These are phyloP conservation scores for Auricularia heimuer DNA, from an alignment of 768 basidiomycete genomes.

Conservation along the genomic window DNA sequence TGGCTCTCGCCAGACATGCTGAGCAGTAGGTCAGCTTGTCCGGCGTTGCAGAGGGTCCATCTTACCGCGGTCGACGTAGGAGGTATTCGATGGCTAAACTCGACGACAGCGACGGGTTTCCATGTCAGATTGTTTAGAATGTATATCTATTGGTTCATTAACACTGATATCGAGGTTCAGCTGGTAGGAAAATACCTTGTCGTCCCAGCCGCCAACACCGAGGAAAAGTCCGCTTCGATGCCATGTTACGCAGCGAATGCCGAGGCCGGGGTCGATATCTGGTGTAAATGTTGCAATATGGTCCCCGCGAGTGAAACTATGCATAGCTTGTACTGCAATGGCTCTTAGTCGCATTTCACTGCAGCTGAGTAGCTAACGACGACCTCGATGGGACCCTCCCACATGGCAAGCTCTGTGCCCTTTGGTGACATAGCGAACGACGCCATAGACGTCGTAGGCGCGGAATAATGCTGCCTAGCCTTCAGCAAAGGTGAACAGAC, in stretches of 20 bases:
- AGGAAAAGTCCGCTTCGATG: constrained; percentile 79
- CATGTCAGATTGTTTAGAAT: constrained; percentile 69
- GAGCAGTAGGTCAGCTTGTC: constrained; percentile 1
- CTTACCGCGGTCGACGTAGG: constrained; percentile 5
- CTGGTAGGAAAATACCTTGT: constrained; percentile 42
- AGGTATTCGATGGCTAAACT: constrained; percentile 49
- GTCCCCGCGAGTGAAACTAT: constrained; percentile 55
- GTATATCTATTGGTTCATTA: constrained; percentile 41
- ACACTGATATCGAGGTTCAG: not conserved
- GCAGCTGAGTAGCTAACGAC: constrained; percentile 12
- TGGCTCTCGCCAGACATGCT: constrained; percentile 86
- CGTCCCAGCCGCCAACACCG: constrained; percentile 81
- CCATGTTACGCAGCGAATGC: constrained; percentile 72
- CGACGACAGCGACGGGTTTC: constrained; percentile 55
- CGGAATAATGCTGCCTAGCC: constrained; percentile 60
- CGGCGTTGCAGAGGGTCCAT: not conserved
- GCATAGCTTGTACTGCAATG: constrained; percentile 60
- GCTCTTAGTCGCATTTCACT: not conserved
- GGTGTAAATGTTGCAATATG: constrained; percentile 59
- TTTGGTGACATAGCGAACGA: constrained; percentile 68
- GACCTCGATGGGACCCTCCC: constrained; percentile 83
- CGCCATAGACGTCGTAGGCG: constrained; percentile 63
- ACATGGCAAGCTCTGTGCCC: constrained; percentile 65
- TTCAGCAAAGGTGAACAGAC: constrained; percentile 6
- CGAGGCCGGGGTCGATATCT: constrained; percentile 70